These are phyloP conservation scores for Apiotrichum porosum DNA, from an alignment of 1,284 basidiomycete species.

Conservation along the genomic window DNA sequence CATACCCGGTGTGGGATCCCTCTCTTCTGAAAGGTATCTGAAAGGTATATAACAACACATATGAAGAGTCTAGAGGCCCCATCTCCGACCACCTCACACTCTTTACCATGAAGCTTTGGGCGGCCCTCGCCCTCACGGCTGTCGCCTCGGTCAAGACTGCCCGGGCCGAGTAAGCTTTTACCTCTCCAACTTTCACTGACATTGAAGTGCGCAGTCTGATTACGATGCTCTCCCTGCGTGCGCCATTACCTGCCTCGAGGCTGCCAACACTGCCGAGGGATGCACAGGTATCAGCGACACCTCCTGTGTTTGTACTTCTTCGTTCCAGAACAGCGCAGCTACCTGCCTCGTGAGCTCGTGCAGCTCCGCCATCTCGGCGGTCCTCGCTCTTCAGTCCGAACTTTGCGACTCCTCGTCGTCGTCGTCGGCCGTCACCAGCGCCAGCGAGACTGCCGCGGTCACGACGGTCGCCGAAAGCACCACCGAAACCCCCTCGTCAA, in stretches of 20 bases:
- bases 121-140: background rate
- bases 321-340: background rate
- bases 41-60: background rate
- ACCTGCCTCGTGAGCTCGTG: background rate
- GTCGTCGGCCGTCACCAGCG: no score
- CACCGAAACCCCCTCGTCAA: no score
- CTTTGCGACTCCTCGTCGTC: no score
- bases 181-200: background rate
- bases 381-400: background rate
- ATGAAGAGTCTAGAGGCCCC: background rate
- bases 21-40: no score
- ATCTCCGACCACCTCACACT: background rate
- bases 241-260: no score
- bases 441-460: no score
- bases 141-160: background rate
- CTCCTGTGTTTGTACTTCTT: background rate
- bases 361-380: constrained; percentile 1
- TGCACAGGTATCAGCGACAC: constrained; percentile 4
- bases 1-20: no score
- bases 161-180: background rate
- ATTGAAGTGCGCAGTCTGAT: background rate
- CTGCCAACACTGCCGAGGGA: background rate
- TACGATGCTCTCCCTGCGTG: no score
- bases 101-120: background rate
- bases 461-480: no score